Evolutionary conservation across 2,329 filamentous ascomycete species (phyloP).

Genomic region (Dothistroma pini): DNA sequence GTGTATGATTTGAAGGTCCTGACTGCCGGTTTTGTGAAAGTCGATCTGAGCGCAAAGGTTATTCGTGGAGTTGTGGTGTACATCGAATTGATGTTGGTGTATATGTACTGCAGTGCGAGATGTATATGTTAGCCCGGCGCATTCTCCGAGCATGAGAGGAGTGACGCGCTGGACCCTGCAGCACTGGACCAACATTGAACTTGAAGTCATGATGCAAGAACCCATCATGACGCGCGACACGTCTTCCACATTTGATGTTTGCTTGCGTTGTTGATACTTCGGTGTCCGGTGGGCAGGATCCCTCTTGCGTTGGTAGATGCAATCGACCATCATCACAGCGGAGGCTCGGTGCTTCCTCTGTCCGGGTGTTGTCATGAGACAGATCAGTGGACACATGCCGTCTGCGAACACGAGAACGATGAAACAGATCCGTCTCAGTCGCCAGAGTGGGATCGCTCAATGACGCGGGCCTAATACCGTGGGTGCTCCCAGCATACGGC

Average conservation of each 20-base stretch:
- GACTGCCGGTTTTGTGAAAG: background rate
- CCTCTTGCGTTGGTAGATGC: background rate
- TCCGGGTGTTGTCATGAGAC: background rate
- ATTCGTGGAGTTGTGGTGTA: background rate
- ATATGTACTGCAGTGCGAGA: background rate
- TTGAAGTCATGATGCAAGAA: slow-evolving; percentile 6
- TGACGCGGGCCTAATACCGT: no score
- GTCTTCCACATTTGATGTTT: background rate
- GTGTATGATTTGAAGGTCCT: slow-evolving; percentile 17
- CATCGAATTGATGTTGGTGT: background rate
- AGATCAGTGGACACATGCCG: no score
- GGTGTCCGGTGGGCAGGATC: background rate
- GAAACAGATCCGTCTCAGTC: no score
- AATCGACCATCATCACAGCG: background rate
- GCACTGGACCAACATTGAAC: background rate
- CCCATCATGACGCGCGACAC: background rate
- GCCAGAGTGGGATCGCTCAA: no score
- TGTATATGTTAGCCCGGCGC: background rate
- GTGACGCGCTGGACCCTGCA: slow-evolving; percentile 1
- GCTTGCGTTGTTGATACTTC: background rate
- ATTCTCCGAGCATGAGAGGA: background rate
- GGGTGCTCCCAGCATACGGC: no score
- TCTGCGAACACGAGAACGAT: no score
- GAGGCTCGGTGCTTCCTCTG: background rate
- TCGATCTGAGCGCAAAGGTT: background rate